These are phyloP conservation scores for Thymus mandschuricus DNA, from an alignment of 257 asterid genomes.

Conservation along the genomic window DNA sequence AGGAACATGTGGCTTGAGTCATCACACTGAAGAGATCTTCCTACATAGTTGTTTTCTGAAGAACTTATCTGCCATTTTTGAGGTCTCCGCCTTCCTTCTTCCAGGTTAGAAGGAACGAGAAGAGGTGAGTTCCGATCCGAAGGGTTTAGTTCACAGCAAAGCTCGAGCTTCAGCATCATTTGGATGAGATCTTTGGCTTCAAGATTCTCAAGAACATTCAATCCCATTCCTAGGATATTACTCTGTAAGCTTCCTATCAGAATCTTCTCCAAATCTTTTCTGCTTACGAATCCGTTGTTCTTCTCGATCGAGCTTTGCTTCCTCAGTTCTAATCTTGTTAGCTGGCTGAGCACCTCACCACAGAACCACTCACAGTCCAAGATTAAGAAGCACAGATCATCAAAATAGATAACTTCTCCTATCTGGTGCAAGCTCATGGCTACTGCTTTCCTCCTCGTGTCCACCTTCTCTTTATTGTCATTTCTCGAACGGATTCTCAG, in stretches of 20 bases:
- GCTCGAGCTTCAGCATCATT: slow-evolving; percentile 84
- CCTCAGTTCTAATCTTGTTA: slow-evolving; percentile 52
- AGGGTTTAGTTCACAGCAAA: slow-evolving; percentile 77
- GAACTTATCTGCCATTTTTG: slow-evolving; percentile 62
- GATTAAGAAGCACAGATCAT: slow-evolving; percentile 59
- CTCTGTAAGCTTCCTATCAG: slow-evolving; percentile 58
- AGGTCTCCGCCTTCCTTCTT: slow-evolving; percentile 69
- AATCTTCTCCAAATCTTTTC: slow-evolving; percentile 77
- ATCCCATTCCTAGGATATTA: slow-evolving; percentile 62
- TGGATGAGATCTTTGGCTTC: slow-evolving; percentile 61
- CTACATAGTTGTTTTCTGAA: slow-evolving; percentile 58
- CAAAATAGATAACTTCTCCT: slow-evolving; percentile 80
- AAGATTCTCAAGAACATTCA: slow-evolving; percentile 60
- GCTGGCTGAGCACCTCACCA: slow-evolving; percentile 68
- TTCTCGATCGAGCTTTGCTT: slow-evolving; percentile 44
- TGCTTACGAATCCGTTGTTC: slow-evolving; percentile 51
- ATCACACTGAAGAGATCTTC: slow-evolving; percentile 77
- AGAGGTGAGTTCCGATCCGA: slow-evolving; percentile 57
- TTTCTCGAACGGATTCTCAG: slow-evolving; percentile 69
- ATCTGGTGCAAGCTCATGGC: slow-evolving; percentile 74
- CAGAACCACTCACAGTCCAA: slow-evolving; percentile 85
- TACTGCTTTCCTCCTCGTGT: slow-evolving; percentile 64
- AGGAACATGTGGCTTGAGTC: slow-evolving; percentile 76
- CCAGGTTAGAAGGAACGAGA: slow-evolving; percentile 65
- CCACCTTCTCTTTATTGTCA: slow-evolving; percentile 65